These are phyloP conservation scores for Mycena epipterygia DNA, from an alignment of 768 basidiomycete genomes.

Conservation along the genomic window DNA sequence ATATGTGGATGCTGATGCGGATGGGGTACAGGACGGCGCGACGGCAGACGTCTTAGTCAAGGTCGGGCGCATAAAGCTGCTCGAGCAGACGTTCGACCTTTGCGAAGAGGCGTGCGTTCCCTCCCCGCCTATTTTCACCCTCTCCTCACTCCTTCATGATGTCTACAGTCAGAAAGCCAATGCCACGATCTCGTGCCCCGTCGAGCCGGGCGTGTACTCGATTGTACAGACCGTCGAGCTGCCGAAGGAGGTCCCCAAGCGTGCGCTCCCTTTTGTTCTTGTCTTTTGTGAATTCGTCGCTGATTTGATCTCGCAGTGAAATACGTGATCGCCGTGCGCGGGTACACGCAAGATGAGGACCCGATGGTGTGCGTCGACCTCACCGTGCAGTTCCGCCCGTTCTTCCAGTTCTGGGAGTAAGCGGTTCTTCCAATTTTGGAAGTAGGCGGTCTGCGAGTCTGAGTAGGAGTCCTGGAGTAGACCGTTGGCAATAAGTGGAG, in stretches of 20 bases:
- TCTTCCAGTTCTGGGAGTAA: slow-evolving; percentile 33
- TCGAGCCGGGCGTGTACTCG: slow-evolving; percentile 65
- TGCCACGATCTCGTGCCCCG: slow-evolving; percentile 75
- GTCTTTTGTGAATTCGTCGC: neutral
- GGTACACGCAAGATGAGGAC: slow-evolving; percentile 25
- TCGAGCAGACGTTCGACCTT: slow-evolving; percentile 75
- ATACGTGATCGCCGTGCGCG: slow-evolving; percentile 26
- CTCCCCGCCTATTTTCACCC: slow-evolving; percentile 22
- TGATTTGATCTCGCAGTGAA: slow-evolving; percentile 17
- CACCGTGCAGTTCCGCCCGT: slow-evolving; percentile 28
- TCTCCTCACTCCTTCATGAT: neutral
- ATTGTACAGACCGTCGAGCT: slow-evolving; percentile 74
- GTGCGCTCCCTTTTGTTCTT: slow-evolving; percentile 59
- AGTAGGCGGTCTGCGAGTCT: no score
- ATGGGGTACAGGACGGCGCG: slow-evolving; percentile 80
- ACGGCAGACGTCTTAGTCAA: slow-evolving; percentile 77
- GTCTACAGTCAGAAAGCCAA: slow-evolving; percentile 64
- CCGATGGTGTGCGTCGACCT: slow-evolving; percentile 30
- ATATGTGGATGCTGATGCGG: no score
- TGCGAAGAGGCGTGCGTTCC: slow-evolving; percentile 80
- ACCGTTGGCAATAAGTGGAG: no score
- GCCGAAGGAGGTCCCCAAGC: slow-evolving; percentile 79
- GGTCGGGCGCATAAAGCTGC: slow-evolving; percentile 77
- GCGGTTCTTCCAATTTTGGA: no score
- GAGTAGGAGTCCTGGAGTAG: no score